Evolutionary conservation across 73 alveolate species (phyloP).

Genomic region (Tetrahymena elliotti): DNA sequence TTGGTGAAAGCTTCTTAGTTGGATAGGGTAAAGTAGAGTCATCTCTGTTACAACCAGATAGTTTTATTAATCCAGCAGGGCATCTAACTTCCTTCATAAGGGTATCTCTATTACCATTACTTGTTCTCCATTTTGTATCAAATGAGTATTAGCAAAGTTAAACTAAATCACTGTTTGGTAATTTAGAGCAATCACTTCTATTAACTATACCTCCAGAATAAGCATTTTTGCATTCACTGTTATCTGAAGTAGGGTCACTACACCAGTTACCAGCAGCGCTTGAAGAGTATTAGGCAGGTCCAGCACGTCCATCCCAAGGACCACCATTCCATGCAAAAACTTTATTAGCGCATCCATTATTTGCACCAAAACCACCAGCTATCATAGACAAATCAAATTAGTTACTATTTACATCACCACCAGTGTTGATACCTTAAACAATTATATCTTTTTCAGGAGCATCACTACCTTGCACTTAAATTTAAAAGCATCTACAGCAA

Average conservation of each 20-base stretch:
- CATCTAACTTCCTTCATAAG: not conserved
- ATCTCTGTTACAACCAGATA: not conserved
- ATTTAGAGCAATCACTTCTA: not conserved
- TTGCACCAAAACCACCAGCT: not conserved
- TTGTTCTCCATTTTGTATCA: not conserved
- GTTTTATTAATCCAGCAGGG: not conserved
- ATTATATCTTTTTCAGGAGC: not conserved
- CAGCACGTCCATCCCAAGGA: not conserved
- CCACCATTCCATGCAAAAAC: not conserved
- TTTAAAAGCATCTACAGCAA: not conserved
- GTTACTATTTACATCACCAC: not conserved
- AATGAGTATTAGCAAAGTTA: not conserved
- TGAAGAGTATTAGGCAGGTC: not conserved
- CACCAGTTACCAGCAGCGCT: not conserved
- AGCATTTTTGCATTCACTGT: not conserved
- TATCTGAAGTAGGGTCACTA: not conserved
- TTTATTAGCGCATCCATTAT: not conserved
- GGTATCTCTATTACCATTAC: not conserved
- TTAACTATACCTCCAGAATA: not conserved
- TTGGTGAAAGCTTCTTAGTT: not conserved
- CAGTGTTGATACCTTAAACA: not conserved
- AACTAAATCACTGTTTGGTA: not conserved
- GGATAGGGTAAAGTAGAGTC: not conserved
- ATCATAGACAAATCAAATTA: not conserved
- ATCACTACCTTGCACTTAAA: not conserved